Evolutionary conservation across 2,329 filamentous ascomycete genomes (phyloP).

Genomic region (Apiospora aurea): DNA sequence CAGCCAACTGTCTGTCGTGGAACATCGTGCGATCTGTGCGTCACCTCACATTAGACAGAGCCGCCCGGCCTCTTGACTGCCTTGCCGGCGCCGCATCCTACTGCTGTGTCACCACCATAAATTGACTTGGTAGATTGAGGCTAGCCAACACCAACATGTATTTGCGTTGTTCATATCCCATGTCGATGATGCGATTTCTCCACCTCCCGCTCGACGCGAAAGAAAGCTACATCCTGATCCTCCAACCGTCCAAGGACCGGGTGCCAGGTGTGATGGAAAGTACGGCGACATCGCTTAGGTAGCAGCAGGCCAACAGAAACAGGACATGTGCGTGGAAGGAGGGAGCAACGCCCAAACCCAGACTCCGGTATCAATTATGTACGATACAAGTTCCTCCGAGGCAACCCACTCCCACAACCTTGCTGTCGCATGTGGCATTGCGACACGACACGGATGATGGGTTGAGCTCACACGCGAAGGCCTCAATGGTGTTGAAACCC

Average conservation of each 20-base stretch:
- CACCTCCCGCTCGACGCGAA: background rate
- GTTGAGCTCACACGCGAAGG: slow-evolving; percentile 1
- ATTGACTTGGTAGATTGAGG: background rate
- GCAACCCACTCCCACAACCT: background rate
- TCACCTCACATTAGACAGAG: slow-evolving; percentile 13
- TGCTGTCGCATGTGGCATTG: background rate
- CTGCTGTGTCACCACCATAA: slow-evolving; percentile 4
- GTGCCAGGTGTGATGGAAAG: background rate
- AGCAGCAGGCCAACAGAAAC: background rate
- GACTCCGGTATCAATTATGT: slow-evolving; percentile 18
- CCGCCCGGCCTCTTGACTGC: background rate
- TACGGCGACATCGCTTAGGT: background rate
- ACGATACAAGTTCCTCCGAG: slow-evolving; percentile 17
- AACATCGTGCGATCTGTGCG: slow-evolving; percentile 18
- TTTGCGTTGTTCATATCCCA: background rate
- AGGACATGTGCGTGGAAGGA: background rate
- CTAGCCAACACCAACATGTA: background rate
- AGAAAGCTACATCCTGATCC: background rate
- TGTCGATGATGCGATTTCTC: background rate
- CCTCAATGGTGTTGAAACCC: slow-evolving; percentile 23
- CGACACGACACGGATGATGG: too few species aligned
- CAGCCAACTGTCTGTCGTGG: background rate
- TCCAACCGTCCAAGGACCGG: background rate
- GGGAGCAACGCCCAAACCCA: slow-evolving; percentile 13
- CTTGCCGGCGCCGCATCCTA: background rate